These are phyloP conservation scores for Debaryomycetaceae sp. DNA, from an alignment of 1,139 yeast genomes.

Conservation along the genomic window DNA sequence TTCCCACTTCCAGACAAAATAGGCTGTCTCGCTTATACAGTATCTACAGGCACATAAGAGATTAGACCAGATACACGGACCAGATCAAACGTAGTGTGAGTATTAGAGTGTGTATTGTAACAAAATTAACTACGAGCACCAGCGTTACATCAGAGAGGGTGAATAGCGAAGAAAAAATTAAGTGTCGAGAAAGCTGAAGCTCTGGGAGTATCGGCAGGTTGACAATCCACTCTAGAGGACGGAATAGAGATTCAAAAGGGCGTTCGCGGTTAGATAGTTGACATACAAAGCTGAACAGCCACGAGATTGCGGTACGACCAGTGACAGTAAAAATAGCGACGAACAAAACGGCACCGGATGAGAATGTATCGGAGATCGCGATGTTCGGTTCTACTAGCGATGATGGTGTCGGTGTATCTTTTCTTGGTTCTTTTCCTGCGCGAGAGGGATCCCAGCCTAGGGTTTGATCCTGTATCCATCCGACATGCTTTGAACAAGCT, in stretches of 20 bases:
- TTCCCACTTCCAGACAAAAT: too few relatives aligned
- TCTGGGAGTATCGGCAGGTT: too few relatives aligned
- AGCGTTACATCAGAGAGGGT: not conserved
- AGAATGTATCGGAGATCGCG: not conserved
- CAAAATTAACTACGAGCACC: not conserved
- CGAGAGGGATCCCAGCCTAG: not conserved
- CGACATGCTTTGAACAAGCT: conserved; percentile 1
- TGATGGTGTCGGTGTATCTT: not conserved
- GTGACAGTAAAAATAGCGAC: not conserved
- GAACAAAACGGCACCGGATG: not conserved
- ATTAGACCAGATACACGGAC: too few relatives aligned
- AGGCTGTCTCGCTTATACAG: too few relatives aligned
- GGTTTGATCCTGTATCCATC: not conserved
- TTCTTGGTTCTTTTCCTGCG: not conserved
- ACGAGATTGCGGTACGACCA: too few relatives aligned
- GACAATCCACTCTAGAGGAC: too few relatives aligned
- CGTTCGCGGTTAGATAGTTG: too few relatives aligned
- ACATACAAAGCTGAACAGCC: too few relatives aligned
- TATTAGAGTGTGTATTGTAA: too few relatives aligned
- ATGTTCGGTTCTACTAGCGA: not conserved
- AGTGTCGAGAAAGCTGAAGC: not conserved
- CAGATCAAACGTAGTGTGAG: too few relatives aligned
- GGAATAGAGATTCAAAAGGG: too few relatives aligned
- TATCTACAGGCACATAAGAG: too few relatives aligned
- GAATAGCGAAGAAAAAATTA: not conserved